Percentiles rank a stretch among this genome's conserved stretches.
Conservation (phyloP, 2,329 filamentous ascomycete species). For the Ilyonectria sp. region DNA sequence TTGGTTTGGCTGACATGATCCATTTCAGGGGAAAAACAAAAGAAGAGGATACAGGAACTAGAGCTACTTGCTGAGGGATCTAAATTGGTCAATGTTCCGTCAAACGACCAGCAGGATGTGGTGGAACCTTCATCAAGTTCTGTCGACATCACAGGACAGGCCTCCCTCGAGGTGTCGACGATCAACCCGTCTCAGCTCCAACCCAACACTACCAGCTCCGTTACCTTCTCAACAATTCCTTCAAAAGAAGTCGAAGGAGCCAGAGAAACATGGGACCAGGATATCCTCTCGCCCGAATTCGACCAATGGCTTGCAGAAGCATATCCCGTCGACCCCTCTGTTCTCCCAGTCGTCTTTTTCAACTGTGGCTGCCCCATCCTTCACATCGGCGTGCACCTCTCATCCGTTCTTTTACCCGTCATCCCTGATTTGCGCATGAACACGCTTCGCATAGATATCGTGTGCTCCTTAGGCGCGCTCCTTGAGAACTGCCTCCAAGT, state of each 20-base stretch:
- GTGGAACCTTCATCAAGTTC: background rate
- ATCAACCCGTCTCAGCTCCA: conserved; percentile 40
- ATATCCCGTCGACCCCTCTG: conserved; percentile 17
- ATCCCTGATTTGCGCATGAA: conserved; percentile 46
- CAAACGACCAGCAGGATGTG: conserved; percentile 4
- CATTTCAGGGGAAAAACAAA: conserved; percentile 49
- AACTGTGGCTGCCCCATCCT: conserved; percentile 46
- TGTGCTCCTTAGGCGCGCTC: conserved; percentile 44
- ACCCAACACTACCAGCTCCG: conserved; percentile 14
- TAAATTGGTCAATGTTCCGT: background rate
- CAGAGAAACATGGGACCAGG: conserved; percentile 18
- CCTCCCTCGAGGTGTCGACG: conserved; percentile 22
- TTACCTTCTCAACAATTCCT: conserved; percentile 4
- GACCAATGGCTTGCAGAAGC: conserved; percentile 37
- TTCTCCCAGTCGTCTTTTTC: conserved; percentile 37
- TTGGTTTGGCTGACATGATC: conserved; percentile 43
- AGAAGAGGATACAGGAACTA: conserved; percentile 46
- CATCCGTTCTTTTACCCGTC: conserved; percentile 41
- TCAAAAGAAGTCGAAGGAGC: background rate
- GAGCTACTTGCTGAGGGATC: conserved; percentile 41
- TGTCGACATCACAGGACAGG: background rate
- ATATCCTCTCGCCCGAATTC: conserved; percentile 28
- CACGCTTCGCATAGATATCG: conserved; percentile 45
- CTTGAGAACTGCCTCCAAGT: conserved; percentile 47
- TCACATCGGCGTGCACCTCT: conserved; percentile 41